Base-by-base conservation (phyloP, 305 asterid genomes). In the Petunia hybrid region DNA sequence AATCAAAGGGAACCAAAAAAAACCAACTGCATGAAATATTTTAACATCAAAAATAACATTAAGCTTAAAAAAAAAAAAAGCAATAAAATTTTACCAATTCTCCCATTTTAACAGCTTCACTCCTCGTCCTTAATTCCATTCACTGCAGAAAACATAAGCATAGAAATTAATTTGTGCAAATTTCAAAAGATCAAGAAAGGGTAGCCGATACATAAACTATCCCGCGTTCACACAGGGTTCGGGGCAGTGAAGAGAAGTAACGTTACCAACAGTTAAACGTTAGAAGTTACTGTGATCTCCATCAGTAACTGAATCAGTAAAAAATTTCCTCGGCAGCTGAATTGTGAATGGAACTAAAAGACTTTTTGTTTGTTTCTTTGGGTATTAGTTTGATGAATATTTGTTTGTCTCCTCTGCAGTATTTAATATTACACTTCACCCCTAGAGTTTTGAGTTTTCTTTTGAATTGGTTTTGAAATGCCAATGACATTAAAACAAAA, bases 21-120 rank as follows among this genome's bases (percentile, higher is more conserved):
- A n/a, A n/a, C n/a, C n/a, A 45, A 45, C 51, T 2, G 22, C 41
- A 9, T 35, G 12, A 70, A 70, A 71, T 31, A 6, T 6, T 71
- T 43, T n/a, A 12, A 48, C 9, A 70, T 46, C 10, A 46, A 35
- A 35, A 2, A 71, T n/a, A 71, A 31, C 8, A 46, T 31, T 40
- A 31, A 70, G 59, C 14, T n/a, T n/a, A n/a, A n/a, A 55, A 61
- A 61, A 35, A 62, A 3, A 8, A 36, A 6, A 31, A 36, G 42
- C n/a, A 36, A 14, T 63, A 39, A 63, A 63, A 16, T 48, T 45
- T 13, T 71, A 71, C 78, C 78, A 71, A 9, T 71, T 71, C 78
- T 48, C 78, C 78, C 78, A 71, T 71, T 48, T 42, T 71, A 71
- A 48, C 78, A 71, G 62, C 61, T 12, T 35, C 78, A 12, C 31